Evolutionary conservation across 371 early-diverging fungal genomes (phyloP).

Genomic region (Lichtheimia ramosa): DNA sequence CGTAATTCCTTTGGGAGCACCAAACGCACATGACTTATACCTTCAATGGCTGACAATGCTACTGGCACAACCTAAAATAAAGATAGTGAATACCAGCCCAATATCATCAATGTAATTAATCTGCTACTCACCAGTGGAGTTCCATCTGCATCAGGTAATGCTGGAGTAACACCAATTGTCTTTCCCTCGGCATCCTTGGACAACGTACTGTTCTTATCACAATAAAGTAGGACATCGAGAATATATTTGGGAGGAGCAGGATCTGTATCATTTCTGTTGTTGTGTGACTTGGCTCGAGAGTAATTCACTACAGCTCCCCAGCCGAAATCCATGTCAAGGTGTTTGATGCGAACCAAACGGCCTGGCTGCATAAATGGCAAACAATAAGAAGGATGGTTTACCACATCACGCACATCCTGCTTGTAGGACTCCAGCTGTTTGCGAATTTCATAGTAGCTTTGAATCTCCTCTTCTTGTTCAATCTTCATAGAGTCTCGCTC

Average conservation of each 20-base stretch:
- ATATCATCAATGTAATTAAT: not conserved
- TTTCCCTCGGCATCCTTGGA: conserved; percentile 61
- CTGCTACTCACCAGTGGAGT: conserved; percentile 53
- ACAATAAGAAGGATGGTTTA: conserved; percentile 79
- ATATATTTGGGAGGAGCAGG: conserved; percentile 57
- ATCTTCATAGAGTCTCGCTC: conserved; percentile 60
- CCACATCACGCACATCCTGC: conserved; percentile 72
- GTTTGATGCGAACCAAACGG: conserved; percentile 73
- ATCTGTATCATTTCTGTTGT: conserved; percentile 29
- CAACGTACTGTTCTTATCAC: conserved; percentile 57
- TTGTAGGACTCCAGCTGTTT: conserved; percentile 68
- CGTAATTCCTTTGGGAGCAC: conserved; percentile 73
- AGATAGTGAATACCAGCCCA: not conserved
- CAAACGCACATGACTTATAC: conserved; percentile 77
- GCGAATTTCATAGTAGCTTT: conserved; percentile 77
- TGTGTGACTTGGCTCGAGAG: conserved; percentile 18
- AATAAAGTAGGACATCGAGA: conserved; percentile 83
- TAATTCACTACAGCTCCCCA: conserved; percentile 86
- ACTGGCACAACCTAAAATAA: conserved; percentile 73
- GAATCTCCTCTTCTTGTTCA: conserved; percentile 70
- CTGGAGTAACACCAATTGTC: conserved; percentile 63
- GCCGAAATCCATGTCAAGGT: conserved; percentile 82
- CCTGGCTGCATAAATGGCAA: conserved; percentile 90
- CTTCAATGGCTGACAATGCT: conserved; percentile 69
- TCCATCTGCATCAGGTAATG: conserved; percentile 54